A percentile compares a stretch with the other conserved stretches of the same genome.
These are phyloP conservation scores for Yamadazyma friedrichii DNA, from an alignment of 1,139 yeast genomes.

Conservation along the genomic window DNA sequence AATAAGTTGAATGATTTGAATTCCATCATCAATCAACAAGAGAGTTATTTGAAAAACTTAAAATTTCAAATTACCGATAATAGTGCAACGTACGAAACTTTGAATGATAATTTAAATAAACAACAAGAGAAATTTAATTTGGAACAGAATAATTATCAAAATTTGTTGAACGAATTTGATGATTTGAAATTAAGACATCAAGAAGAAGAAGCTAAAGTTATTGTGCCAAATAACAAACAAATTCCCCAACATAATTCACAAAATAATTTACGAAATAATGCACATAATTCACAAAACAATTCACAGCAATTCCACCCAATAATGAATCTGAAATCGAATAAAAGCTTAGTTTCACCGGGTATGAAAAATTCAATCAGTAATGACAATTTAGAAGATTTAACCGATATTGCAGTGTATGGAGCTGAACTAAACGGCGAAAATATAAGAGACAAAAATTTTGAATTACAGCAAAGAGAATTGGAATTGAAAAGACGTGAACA, in stretches of 20 bases:
- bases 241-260: background rate
- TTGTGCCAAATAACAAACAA: background rate
- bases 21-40: constrained; percentile 22
- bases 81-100: constrained; percentile 14
- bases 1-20: constrained; percentile 21
- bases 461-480: constrained; percentile 29
- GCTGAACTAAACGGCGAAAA: constrained; percentile 31
- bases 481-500: constrained; percentile 47
- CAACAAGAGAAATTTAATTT: constrained; percentile 15
- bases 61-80: constrained; percentile 20
- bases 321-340: background rate
- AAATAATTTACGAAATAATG: background rate
- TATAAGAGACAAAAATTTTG: constrained; percentile 6
- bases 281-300: background rate
- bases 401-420: constrained; percentile 46
- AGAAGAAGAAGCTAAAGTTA: constrained; percentile 4
- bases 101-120: constrained; percentile 15
- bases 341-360: background rate
- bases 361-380: constrained; percentile 15
- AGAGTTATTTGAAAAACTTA: constrained; percentile 20
- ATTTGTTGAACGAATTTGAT: constrained; percentile 27
- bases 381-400: constrained; percentile 41
- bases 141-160: constrained; percentile 11
- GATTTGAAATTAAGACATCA: constrained; percentile 24
- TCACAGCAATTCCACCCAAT: background rate